Base-by-base conservation (phyloP, 2,329 filamentous ascomycete species). In the Colletotrichum spinosum region DNA sequence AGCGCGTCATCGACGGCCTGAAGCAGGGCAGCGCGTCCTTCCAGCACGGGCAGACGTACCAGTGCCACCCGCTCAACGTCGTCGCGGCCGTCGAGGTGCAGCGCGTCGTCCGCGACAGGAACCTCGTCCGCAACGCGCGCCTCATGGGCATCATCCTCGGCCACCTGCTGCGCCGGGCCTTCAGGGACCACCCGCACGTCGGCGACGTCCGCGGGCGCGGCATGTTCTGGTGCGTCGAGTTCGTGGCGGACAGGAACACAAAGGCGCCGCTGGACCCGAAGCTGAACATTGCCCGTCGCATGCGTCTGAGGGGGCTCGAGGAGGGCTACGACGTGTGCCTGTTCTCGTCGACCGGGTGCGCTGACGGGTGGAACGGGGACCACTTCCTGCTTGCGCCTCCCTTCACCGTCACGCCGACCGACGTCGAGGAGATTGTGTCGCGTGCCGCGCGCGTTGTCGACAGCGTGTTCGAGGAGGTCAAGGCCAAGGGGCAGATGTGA, bases 301-400 rank as follows among this genome's bases (percentile, higher is more conserved):
- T 25, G 25, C 25, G 25, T 4, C 25, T 25, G 25, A 25, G 50
- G 10, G 50, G 50, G 9, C 35, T 52, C n/a, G 61, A 64, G 4
- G 42, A 76, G 9, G 61, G 45, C 0, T 77, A 75, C 52, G 74
- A 71, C 0, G 61, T 66, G 7, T 67, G 57, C 57, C 70, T 77
- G 2, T 70, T 74, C 8, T 67, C 73, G 25, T 67, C 60, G n/a
- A 73, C 74, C 1, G 90, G 90, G 2, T 87, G 87, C 0, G 85
- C 80, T 0, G 88, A 83, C 69, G 82, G 91, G 49, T 81, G 84
- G 2, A 72, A 73, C 1, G 90, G 91, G 8, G 91, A 94, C 71
- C 90, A 92, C 74, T 79, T 93, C 42, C 81, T 93, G 17, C 71
- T 94, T 11, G 85, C 90, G 1, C 91, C 92, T 7, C 83, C 91